Percentiles rank a stretch among this genome's conserved stretches.
Conservation (phyloP, 352 stramenopile species). For the Globisporangium abappressorium region DNA sequence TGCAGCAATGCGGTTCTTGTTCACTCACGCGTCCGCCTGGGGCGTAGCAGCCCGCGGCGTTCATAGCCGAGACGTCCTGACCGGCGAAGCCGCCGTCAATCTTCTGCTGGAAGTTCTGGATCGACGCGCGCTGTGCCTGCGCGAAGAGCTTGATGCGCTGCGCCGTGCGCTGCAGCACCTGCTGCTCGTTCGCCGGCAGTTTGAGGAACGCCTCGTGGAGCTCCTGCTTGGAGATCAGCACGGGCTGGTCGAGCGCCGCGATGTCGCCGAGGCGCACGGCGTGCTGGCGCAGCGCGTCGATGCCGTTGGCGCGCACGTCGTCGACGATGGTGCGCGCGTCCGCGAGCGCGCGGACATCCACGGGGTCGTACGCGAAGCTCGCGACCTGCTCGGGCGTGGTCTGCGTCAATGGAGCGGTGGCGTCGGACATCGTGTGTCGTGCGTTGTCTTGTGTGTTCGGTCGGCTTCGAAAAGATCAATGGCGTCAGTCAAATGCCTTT, state of each 20-base stretch:
- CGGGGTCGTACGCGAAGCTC: constrained; percentile 78
- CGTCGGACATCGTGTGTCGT: constrained; percentile 21
- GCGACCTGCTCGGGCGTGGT: constrained; percentile 65
- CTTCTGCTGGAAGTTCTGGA: constrained; percentile 91
- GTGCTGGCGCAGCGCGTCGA: constrained; percentile 48
- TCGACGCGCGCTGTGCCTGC: constrained; percentile 88
- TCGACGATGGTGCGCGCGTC: constrained; percentile 68
- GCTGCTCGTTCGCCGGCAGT: constrained; percentile 66
- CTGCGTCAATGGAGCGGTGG: constrained; percentile 51
- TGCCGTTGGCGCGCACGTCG: constrained; percentile 53
- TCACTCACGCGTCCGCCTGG: constrained; percentile 88
- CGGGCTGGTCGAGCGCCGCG: constrained; percentile 26
- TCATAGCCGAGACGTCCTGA: constrained; percentile 87
- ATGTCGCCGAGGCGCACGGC: constrained; percentile 71
- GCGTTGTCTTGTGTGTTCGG: background rate
- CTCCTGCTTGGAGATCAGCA: constrained; percentile 57
- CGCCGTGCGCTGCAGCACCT: constrained; percentile 86
- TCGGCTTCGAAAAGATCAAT: constrained; percentile 6
- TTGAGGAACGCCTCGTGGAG: constrained; percentile 85
- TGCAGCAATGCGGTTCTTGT: background rate
- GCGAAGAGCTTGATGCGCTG: constrained; percentile 92
- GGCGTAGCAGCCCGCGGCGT: constrained; percentile 94
- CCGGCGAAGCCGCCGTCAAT: constrained; percentile 95
- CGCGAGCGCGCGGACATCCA: constrained; percentile 56
- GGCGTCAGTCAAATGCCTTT: background rate